phyloP scores from a whole-genome alignment of 2,329 filamentous ascomycete genomes.

The Fusarium napiforme region DNA sequence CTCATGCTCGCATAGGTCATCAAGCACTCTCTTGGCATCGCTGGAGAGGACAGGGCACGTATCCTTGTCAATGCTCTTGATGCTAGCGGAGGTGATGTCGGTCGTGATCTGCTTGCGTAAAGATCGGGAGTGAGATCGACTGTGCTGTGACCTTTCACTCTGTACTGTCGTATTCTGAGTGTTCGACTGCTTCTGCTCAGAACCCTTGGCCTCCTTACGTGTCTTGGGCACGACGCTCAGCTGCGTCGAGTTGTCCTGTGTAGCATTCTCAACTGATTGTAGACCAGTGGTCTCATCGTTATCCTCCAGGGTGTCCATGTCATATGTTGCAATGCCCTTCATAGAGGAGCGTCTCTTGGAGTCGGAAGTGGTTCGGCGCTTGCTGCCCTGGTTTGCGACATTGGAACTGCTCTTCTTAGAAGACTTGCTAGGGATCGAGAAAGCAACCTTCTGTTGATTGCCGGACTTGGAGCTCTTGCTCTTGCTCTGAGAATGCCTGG shows the following conservation, averaged over 20 bases:
- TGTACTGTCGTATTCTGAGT: conserved; percentile 38
- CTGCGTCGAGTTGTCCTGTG: conserved; percentile 50
- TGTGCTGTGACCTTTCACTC: conserved; percentile 42
- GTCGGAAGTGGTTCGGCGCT: conserved; percentile 49
- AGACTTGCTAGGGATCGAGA: conserved; percentile 54
- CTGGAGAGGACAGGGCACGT: conserved; percentile 60
- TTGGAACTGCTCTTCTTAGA: conserved; percentile 46
- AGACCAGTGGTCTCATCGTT: conserved; percentile 51
- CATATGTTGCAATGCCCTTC: conserved; percentile 38
- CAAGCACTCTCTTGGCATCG: conserved; percentile 64
- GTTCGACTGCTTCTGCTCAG: conserved; percentile 33
- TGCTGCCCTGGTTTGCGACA: conserved; percentile 56
- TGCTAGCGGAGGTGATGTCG: conserved; percentile 39
- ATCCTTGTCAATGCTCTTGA: conserved; percentile 44
- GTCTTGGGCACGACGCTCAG: conserved; percentile 45
- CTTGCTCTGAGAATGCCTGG: conserved; percentile 45
- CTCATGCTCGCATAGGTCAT: conserved; percentile 64
- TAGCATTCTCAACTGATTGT: conserved; percentile 49
- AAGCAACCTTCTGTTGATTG: conserved; percentile 53
- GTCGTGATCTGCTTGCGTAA: conserved; percentile 43
- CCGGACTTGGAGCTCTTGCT: conserved; percentile 42
- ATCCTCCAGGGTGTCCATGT: conserved; percentile 46
- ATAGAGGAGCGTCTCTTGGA: conserved; percentile 33
- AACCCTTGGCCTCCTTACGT: conserved; percentile 35
- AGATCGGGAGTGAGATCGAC: conserved; percentile 41